A percentile compares a stretch with the other conserved stretches of the same genome.
Evolutionary conservation across 169 alveolate genomes (phyloP).

Genomic region (Eimeria zaria): DNA sequence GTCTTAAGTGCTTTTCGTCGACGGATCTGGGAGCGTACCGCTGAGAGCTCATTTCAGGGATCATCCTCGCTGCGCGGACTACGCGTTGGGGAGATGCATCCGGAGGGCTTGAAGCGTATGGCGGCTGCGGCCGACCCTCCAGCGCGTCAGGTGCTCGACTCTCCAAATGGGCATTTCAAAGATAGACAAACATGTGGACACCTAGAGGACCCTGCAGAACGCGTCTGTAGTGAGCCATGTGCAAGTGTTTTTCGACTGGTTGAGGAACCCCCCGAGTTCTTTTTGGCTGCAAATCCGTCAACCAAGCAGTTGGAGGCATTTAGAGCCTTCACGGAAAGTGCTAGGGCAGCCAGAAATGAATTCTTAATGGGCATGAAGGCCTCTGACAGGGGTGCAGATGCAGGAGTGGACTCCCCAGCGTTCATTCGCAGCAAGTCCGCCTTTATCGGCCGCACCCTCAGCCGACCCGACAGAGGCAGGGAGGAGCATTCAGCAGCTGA

Average conservation of each 20-base stretch:
- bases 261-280: constrained; percentile 66
- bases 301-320: constrained; percentile 71
- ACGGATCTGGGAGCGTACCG: not conserved
- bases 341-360: constrained; percentile 42
- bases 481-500: not conserved
- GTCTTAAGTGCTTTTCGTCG: not conserved
- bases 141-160: constrained; percentile 20
- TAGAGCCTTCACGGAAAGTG: constrained; percentile 43
- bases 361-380: not conserved
- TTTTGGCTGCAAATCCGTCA: constrained; percentile 69
- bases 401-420: not conserved
- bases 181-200: not conserved
- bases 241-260: constrained; percentile 39
- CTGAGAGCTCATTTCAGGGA: not conserved
- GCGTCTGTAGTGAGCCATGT: not conserved
- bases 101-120: not conserved
- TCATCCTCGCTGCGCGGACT: not conserved
- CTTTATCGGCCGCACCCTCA: constrained; percentile 25
- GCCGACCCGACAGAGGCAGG: constrained; percentile 18
- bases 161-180: not conserved
- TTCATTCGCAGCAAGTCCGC: constrained; percentile 3
- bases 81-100: constrained; percentile 22
- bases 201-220: not conserved
- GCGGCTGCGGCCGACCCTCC: constrained; percentile 30
- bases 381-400: not conserved